These are phyloP conservation scores for Santalum album DNA, from an alignment of 164 flowering plant species.

Conservation along the genomic window DNA sequence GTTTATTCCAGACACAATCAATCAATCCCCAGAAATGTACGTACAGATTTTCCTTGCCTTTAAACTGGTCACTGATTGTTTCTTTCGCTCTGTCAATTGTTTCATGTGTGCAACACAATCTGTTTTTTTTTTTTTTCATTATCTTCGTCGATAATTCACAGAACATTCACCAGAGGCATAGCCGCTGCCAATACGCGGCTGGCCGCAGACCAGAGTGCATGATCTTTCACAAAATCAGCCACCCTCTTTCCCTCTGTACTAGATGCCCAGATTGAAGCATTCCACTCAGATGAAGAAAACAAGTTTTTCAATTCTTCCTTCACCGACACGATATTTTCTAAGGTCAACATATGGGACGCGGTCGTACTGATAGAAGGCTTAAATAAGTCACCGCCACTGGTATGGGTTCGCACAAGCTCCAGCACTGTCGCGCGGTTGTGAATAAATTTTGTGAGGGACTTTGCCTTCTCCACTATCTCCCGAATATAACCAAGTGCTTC, in stretches of 20 bases:
- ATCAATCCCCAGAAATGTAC: slow-evolving; percentile 41
- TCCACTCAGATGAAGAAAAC: slow-evolving; percentile 41
- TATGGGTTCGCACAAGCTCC: slow-evolving; percentile 26
- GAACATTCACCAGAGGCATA: slow-evolving; percentile 41
- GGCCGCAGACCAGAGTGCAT: slow-evolving; percentile 41
- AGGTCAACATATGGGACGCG: slow-evolving; percentile 30
- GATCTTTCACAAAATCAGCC: slow-evolving; percentile 27
- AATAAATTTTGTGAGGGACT: slow-evolving; percentile 38
- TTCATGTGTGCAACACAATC: slow-evolving; percentile 53
- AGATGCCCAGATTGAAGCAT: slow-evolving; percentile 24
- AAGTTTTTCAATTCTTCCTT: slow-evolving; percentile 29
- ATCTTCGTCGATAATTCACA: slow-evolving; percentile 21
- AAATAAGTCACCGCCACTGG: slow-evolving; percentile 21
- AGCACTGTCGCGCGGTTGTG: slow-evolving; percentile 23
- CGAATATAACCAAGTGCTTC: slow-evolving; percentile 13
- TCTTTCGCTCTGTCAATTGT: slow-evolving; percentile 68
- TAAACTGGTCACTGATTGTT: slow-evolving; percentile 29
- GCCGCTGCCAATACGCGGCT: slow-evolving; percentile 29
- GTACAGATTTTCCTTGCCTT: slow-evolving; percentile 22
- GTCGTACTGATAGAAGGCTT: slow-evolving; percentile 23
- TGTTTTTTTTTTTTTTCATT: slow-evolving; percentile 26
- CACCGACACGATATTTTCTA: slow-evolving; percentile 36
- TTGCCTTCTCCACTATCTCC: slow-evolving; percentile 30
- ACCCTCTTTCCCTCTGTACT: slow-evolving; percentile 30
- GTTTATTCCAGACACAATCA: slow-evolving; percentile 53